Evolutionary conservation across 192 early-diverging fungal genomes (phyloP).

Genomic region (Linnemannia exigua): DNA sequence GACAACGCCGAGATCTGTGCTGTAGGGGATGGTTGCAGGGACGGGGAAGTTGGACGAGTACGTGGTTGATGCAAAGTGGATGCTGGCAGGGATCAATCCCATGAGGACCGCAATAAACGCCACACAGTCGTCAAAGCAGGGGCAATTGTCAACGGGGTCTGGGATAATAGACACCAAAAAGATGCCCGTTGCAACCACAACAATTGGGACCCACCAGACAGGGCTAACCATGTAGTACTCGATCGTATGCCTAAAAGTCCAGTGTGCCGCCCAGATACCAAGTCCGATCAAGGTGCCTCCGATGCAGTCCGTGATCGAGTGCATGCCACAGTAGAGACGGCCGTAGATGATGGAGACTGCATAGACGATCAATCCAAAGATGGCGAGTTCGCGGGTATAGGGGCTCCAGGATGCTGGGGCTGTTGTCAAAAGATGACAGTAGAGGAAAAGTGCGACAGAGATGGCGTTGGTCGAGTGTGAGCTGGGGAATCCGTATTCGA

Average conservation of each 20-base stretch:
- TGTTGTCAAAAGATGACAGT: constrained; percentile 61
- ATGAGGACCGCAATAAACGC: constrained; percentile 74
- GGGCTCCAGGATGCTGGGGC: constrained; percentile 57
- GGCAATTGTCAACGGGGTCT: constrained; percentile 79
- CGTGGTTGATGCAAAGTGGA: constrained; percentile 59
- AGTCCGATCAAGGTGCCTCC: constrained; percentile 80
- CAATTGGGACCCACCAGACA: constrained; percentile 47
- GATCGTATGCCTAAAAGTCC: constrained; percentile 58
- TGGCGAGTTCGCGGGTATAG: constrained; percentile 53
- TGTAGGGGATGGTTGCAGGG: constrained; percentile 56
- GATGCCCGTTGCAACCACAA: constrained; percentile 31
- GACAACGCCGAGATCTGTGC: constrained; percentile 29
- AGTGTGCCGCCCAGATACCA: constrained; percentile 69
- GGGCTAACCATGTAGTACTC: constrained; percentile 52
- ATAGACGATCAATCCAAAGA: constrained; percentile 63
- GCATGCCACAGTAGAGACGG: constrained; percentile 91
- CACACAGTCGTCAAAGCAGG: constrained; percentile 82
- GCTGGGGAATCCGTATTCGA: constrained; percentile 95
- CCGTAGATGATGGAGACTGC: constrained; percentile 76
- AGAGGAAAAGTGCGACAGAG: constrained; percentile 75
- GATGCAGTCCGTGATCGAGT: constrained; percentile 73
- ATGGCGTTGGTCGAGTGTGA: constrained; percentile 90
- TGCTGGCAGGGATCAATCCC: constrained; percentile 72
- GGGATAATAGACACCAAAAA: constrained; percentile 64
- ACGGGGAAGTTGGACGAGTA: constrained; percentile 53